Percentiles rank a stretch among this genome's conserved stretches.
Conservation (phyloP, 768 basidiomycete genomes). For the Omphalotus guepiniiformis region DNA sequence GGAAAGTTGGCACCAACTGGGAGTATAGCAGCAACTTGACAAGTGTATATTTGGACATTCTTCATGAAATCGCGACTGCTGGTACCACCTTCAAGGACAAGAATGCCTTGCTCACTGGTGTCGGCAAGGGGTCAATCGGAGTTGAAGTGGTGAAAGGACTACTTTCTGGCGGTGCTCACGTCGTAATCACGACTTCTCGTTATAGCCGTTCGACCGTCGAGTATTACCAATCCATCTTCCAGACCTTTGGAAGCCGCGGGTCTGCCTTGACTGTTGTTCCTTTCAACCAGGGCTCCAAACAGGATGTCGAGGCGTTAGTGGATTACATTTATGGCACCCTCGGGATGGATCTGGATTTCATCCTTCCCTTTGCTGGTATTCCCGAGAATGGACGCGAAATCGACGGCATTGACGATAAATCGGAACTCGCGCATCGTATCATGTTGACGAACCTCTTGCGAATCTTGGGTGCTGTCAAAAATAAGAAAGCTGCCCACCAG, state of each 20-base stretch:
- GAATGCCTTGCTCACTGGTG: slow-evolving; percentile 96
- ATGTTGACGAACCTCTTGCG: slow-evolving; percentile 98
- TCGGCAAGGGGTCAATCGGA: slow-evolving; percentile 97
- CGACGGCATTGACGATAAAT: slow-evolving; percentile 93
- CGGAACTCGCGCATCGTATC: slow-evolving; percentile 96
- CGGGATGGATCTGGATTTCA: slow-evolving; percentile 96
- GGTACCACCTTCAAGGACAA: slow-evolving; percentile 99
- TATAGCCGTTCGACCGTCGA: slow-evolving; percentile 95
- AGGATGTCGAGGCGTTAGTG: slow-evolving; percentile 95
- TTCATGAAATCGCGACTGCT: slow-evolving; percentile 97
- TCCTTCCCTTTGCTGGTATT: slow-evolving; percentile 96
- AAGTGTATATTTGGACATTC: slow-evolving; percentile 90
- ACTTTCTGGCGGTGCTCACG: slow-evolving; percentile 92
- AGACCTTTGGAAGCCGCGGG: slow-evolving; percentile 89
- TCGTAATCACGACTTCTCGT: slow-evolving; percentile 96
- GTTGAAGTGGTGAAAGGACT: slow-evolving; percentile 97
- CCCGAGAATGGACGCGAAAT: slow-evolving; percentile 99
- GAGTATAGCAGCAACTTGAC: slow-evolving; percentile 98
- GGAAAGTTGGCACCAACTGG: slow-evolving; percentile 93
- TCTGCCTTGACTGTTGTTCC: slow-evolving; percentile 98
- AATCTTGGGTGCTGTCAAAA: slow-evolving; percentile 95
- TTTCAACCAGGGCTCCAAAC: slow-evolving; percentile 98
- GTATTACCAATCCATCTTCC: slow-evolving; percentile 98
- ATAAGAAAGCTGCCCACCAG: slow-evolving; percentile 94
- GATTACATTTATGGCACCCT: slow-evolving; percentile 97